A percentile compares a stretch with the other conserved stretches of the same genome.
Conservation (phyloP, 768 basidiomycete genomes). For the Megacollybia marginata region DNA sequence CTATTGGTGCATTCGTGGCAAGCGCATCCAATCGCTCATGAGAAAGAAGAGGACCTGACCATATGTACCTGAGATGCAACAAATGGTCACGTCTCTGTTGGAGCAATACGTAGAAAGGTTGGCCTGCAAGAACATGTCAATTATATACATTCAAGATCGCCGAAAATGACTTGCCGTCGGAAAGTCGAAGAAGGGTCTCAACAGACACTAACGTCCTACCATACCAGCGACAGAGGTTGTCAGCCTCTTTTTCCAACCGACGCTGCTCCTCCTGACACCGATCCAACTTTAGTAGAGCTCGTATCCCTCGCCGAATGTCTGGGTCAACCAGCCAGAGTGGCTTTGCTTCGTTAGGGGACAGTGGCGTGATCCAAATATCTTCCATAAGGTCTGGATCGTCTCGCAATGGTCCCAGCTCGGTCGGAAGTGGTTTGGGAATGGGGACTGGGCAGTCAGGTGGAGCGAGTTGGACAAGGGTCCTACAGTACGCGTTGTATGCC, state of each 20-base stretch:
- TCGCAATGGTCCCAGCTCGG: neutral
- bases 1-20: too few species aligned
- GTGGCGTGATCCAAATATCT: neutral
- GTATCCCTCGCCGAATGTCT: constrained; percentile 1
- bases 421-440: neutral
- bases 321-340: constrained; percentile 3
- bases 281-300: constrained; percentile 6
- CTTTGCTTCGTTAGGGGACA: neutral
- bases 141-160: too few species aligned
- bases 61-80: too few species aligned
- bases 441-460: neutral
- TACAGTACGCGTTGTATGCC: neutral
- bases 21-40: too few species aligned
- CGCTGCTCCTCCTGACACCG: constrained; percentile 5
- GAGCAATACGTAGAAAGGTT: too few species aligned
- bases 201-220: neutral
- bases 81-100: too few species aligned
- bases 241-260: constrained; percentile 2
- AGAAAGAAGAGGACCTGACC: too few species aligned
- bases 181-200: neutral
- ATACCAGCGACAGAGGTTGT: constrained; percentile 4
- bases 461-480: neutral
- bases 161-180: neutral
- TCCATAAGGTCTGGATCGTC: neutral
- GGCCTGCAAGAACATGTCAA: too few species aligned